Base-by-base conservation (phyloP, 2,329 filamentous ascomycete species). In the Neurospora sp. region DNA sequence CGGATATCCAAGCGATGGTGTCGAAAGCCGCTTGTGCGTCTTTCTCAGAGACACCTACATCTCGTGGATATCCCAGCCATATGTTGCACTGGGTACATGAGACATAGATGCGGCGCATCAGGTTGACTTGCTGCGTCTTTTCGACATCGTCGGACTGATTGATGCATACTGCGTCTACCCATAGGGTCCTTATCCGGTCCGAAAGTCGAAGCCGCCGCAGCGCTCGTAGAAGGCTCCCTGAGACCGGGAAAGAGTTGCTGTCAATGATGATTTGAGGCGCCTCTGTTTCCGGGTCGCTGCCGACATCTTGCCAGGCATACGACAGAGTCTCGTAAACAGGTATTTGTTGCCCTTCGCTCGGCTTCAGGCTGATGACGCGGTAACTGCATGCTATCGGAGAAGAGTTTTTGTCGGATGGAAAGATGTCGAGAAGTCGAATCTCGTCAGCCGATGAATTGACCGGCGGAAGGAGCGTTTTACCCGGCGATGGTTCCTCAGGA, bases 81-180 rank as follows among this genome's bases (percentile, higher is more conserved):
- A 58, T 58, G 6, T 58, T 33, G 13, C 46, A 58, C 46, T 58
- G 46, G 3, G 23, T 58, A 17, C 23, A 58, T 1, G 46, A 58
- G 46, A 13, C 46, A 52, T 70, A 70, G 15, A 70, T 66, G 28
- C 69, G 69, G 9, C 46, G 38, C 69, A 70, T 70, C 15, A 70
- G 69, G 28, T 70, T 67, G 39, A 70, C 69, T 39, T 68, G 69
- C 46, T 68, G 66, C 1, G 69, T 52, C 33, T 67, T 67, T 67
- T 70, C 69, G 46, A 68, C 43, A 10, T 70, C 52, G 28, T 70
- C 69, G 28, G 66, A 38, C 52, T 68, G 69, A 17, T 70, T 70
- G 52, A 70, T 70, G 69, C 69, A 70, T 15, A 70, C 68, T 28
- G 69, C 68, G 69, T 70, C 69, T 23, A 70, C 58, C 69, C 69